These are phyloP conservation scores for Inga oerstediana DNA, from an alignment of 306 rosid genomes.

Conservation along the genomic window DNA sequence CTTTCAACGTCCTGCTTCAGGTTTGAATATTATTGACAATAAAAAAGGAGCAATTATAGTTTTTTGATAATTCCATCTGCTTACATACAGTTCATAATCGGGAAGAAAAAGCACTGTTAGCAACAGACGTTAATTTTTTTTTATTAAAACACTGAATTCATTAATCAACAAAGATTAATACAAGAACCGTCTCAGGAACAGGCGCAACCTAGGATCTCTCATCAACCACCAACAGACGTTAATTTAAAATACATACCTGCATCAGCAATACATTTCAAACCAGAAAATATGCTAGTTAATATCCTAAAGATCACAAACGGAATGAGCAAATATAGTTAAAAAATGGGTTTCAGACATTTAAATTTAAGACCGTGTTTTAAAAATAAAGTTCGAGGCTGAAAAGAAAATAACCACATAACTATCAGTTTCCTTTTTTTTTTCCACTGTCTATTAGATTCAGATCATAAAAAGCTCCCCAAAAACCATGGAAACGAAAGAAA, in stretches of 20 bases:
- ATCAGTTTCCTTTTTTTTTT: neutral
- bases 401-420: neutral
- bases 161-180: no score
- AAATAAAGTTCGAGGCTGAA: neutral
- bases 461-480: neutral
- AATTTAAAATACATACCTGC: no score
- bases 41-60: neutral
- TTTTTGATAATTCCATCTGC: no score
- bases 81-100: no score
- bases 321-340: conserved; percentile 1
- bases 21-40: neutral
- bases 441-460: neutral
- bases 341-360: neutral
- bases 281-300: neutral
- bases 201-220: no score
- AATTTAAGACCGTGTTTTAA: neutral
- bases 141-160: no score
- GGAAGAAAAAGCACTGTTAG: no score
- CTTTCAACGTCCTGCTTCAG: conserved; percentile 18
- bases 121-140: no score
- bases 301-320: neutral
- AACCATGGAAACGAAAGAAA: conserved; percentile 32
- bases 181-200: no score
- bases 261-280: neutral
- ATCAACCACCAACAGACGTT: no score